phyloP scores from a whole-genome alignment of 352 stramenopile species.

The Aphanomyces invadans region DNA sequence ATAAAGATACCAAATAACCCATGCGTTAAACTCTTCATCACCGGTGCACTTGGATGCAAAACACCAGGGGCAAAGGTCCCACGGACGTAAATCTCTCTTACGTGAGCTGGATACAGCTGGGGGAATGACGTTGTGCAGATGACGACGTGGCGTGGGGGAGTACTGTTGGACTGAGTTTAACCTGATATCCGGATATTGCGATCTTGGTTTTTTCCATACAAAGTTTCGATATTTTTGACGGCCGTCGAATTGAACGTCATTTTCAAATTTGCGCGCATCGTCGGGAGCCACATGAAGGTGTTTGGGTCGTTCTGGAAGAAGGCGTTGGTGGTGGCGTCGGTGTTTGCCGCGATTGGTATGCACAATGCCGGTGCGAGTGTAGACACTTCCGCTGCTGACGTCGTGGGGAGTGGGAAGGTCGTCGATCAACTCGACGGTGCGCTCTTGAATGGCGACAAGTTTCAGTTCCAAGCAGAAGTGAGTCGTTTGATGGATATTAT shows the following conservation, averaged over 20 bases:
- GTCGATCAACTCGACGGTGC: conserved; percentile 42
- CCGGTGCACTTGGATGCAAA: too few relatives aligned
- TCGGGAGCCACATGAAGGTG: neutral
- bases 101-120: too few relatives aligned
- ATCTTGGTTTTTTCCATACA: neutral
- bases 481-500: conserved; percentile 99
- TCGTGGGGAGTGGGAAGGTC: conserved; percentile 24
- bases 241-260: neutral
- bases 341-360: conserved; percentile 31
- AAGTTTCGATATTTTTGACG: conserved; percentile 3
- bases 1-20: neutral
- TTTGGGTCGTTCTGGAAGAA: conserved; percentile 21
- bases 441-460: conserved; percentile 62
- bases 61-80: too few relatives aligned
- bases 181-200: neutral
- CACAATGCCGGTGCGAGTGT: conserved; percentile 25
- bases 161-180: too few relatives aligned
- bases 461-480: conserved; percentile 94
- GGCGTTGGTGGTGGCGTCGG: conserved; percentile 35
- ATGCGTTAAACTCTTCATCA: neutral
- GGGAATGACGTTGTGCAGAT: neutral
- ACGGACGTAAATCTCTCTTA: too few relatives aligned
- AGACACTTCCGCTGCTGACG: neutral
- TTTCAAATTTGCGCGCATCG: conserved; percentile 16
- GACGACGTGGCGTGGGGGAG: too few relatives aligned